Evolutionary conservation across 495 filamentous ascomycete species (phyloP), one percentile per base, ranked within the genome.

Genomic region (Penicillium fimorum): DNA sequence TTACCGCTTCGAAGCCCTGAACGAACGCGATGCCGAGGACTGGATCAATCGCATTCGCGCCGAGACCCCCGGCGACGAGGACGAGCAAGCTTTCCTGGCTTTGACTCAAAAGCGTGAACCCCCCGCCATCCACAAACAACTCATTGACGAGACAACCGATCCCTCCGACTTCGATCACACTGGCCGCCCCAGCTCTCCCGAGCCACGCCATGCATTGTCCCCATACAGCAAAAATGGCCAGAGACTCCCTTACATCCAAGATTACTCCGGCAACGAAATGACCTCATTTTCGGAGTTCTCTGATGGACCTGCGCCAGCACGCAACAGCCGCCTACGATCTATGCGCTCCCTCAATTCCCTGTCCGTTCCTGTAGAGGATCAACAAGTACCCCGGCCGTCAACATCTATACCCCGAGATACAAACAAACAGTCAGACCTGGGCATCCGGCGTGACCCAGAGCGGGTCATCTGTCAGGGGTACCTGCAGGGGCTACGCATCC

Each of bases 201-300:
- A 81, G 35, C 58, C 75, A 18, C 65, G 71, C 17, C 59, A 63
- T 51, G 66, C 66, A 37, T 56, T 61, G 57, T 79, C 69, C 35
- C 47, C 73, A 33, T 42, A 57, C n/a, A 45, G 53, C 24, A 55
- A 41, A 30, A 42, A 59, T 11, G 47, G 65, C 20, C 71, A 68
- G 44, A 73, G 70, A 52, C 75, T 82, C 27, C 74, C 78, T 40
- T 77, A 83, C 37, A 75, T 75, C 5, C 73, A 89, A 29, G 91
- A 96, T 20, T 95, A 92, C 61, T 96, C 93, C 11, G 93, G 88
- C 12, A 88, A 92, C 55, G 94, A 97, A 24, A 72, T 91, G 27
- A 90, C 89, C 4, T 94, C 90, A 4, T 89, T 87, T 69, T 98
- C 94, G 18, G 94, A 96, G 63, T 84, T 96, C 61, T 96, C 91